Evolutionary conservation across 2,329 filamentous ascomycete species (phyloP).

Genomic region (Trichoderma endophyticum): DNA sequence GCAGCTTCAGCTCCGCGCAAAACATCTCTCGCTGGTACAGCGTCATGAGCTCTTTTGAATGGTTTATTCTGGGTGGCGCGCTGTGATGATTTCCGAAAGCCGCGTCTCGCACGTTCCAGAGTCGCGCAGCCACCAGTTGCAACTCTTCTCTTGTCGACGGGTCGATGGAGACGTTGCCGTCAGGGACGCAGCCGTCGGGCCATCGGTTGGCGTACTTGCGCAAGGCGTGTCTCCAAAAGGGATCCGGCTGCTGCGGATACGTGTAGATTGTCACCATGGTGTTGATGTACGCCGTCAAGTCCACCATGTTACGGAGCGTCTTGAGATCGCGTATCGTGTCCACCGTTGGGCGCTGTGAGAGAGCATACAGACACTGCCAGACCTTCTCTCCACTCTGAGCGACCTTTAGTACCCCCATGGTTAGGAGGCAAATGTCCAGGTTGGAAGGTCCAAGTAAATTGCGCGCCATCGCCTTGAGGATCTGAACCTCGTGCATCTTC

Average conservation of each 20-base stretch:
- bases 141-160: not conserved
- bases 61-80: not conserved
- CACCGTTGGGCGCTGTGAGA: not conserved
- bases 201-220: constrained; percentile 5
- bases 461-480: not conserved
- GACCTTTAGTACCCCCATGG: constrained; percentile 5
- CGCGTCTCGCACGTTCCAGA: constrained; percentile 8
- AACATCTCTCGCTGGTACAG: constrained; percentile 15
- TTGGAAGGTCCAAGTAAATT: not conserved
- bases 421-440: constrained; percentile 4
- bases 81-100: not conserved
- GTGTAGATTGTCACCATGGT: not conserved
- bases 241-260: not conserved
- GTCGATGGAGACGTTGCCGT: not conserved
- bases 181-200: constrained; percentile 1
- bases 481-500: not conserved
- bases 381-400: not conserved
- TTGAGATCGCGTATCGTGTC: not conserved
- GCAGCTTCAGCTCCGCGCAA: constrained; percentile 13
- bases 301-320: constrained; percentile 7
- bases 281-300: not conserved
- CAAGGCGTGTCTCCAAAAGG: constrained; percentile 1
- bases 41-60: not conserved
- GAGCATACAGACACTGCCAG: constrained; percentile 4
- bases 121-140: not conserved